Conservation (phyloP, 805 yeast genomes). For the Ogataea naganishii region DNA sequence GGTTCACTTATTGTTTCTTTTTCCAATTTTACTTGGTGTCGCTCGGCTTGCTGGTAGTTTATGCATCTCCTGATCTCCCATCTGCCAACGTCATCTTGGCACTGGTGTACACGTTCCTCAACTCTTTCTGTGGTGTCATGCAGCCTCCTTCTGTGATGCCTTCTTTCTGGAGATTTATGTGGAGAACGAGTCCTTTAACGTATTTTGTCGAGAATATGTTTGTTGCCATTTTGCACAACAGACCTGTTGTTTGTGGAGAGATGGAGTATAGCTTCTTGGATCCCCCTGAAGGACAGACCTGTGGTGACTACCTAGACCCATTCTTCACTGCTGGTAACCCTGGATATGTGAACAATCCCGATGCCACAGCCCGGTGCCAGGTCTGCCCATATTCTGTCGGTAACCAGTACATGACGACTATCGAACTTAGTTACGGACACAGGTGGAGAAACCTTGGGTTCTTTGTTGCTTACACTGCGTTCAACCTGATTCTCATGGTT, state of each 20-base stretch:
- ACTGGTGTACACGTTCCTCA: conserved; percentile 45
- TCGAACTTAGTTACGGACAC: conserved; percentile 34
- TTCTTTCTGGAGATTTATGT: conserved; percentile 81
- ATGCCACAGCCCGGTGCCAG: conserved; percentile 38
- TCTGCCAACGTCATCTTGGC: conserved; percentile 56
- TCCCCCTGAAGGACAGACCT: conserved; percentile 57
- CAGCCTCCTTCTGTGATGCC: conserved; percentile 55
- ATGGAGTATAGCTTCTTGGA: conserved; percentile 40
- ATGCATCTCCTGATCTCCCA: conserved; percentile 56
- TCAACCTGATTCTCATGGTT: conserved; percentile 39
- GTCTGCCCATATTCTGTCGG: conserved; percentile 38
- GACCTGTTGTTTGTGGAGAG: conserved; percentile 38
- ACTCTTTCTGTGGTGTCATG: conserved; percentile 64
- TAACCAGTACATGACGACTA: conserved; percentile 35
- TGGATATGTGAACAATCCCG: conserved; percentile 54
- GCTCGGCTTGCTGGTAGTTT: conserved; percentile 46
- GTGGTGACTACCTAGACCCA: conserved; percentile 42
- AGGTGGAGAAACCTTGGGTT: conserved; percentile 66
- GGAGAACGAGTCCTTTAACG: conserved; percentile 64
- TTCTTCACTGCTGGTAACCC: conserved; percentile 29
- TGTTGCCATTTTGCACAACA: conserved; percentile 39
- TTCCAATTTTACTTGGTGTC: conserved; percentile 38
- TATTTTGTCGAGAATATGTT: conserved; percentile 52
- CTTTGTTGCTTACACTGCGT: conserved; percentile 45
- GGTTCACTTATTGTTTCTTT: conserved; percentile 24